Base-by-base conservation (phyloP, 208 protist genomes). In the Leishmania tarentolae region DNA sequence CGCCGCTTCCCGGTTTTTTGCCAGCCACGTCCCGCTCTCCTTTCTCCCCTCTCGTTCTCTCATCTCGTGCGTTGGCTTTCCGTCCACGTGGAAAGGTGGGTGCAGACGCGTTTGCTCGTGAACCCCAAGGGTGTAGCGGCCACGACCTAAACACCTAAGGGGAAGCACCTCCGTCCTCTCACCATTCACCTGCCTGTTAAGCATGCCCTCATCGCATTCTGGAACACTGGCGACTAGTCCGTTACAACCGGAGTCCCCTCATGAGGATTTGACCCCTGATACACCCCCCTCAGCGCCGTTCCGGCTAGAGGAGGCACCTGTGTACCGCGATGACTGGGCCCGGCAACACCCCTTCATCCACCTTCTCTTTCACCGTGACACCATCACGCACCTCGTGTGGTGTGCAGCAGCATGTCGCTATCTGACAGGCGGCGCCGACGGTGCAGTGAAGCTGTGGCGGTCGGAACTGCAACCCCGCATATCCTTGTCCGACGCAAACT, bases 391-490 rank as follows among this genome's bases (percentile, higher is more conserved):
- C 66, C 80, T 98, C 5, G 74, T 96, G 31, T 75, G 88, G 68
- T 89, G 90, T 69, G 78, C 88, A 47, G 86, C 82, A 15, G 88
- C 82, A n/a, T 80, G 81, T 17, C 85, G 92, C 63, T 97, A 94
- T 81, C 81, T 97, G 75, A 98, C 92, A 5, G 91, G 86, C 3
- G 86, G 88, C 2, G 80, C 81, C 57, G 95, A 98, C 83, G 95
- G 93, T 0, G 87, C 94, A n/a, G 91, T 97, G 69, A 98, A 98
- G 81, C 79, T 96, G 47, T 98, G 93, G 95, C 84, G 87, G 1
- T 81, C 90, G 0, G 91, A 96, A 76, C 88, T 88, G 71, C 87
- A 89, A 31, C 83, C 94, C 4, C 84, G 80, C 59, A 86, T 90
- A 17, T 57, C 75, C 35, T 19, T 42, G 21, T 65, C 35, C 52